Evolutionary conservation across 148 eudicot species (phyloP), one percentile per base, ranked within the genome.

Genomic region (Suaeda aralocaspica): DNA sequence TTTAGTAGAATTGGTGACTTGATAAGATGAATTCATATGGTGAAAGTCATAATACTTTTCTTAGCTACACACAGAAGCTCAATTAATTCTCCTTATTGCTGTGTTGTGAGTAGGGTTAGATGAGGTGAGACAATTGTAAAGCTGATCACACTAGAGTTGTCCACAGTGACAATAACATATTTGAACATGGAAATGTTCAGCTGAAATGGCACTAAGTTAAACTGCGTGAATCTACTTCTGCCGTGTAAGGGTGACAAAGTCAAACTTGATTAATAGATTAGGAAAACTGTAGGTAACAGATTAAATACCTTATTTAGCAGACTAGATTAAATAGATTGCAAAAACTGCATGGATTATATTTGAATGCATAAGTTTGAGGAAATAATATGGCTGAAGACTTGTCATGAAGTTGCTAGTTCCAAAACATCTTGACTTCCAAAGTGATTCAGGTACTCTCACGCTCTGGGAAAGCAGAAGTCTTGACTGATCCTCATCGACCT

Each of bases 401-500:
- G 44, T 29, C 19, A 46, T 31, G 8, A 58, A 19, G 12, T 29
- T 12, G 7, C 29, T 56, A 25, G 29, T 50, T 50, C 45, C 29
- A 34, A 42, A 61, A n/a, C 16, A 70, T 71, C 52, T 45, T 56
- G 63, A 48, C 66, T 49, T 58, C 25, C 24, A 2, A 22, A 29
- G 3, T 46, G 50, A 34, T 72, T 74, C 78, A 94, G 99, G 96
- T 84, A 59, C 71, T 94, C 56, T 87, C 99, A 41, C 87, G 90
- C 5, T 81, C 91, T 50, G 99, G 99, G 48, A 89, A 86, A 81
- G 81, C 87, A 65, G 91, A 91, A 80, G 79, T 85, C 56, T 61
- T 94, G 81, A 94, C 99, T 15, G 83, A 80, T 79, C 85, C 99
- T 34, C 99, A 94, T 74, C 76, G 99, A 69, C 99, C 97, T 34